Conservation (phyloP, 164 flowering plant genomes). For the Litsea cubeba region DNA sequence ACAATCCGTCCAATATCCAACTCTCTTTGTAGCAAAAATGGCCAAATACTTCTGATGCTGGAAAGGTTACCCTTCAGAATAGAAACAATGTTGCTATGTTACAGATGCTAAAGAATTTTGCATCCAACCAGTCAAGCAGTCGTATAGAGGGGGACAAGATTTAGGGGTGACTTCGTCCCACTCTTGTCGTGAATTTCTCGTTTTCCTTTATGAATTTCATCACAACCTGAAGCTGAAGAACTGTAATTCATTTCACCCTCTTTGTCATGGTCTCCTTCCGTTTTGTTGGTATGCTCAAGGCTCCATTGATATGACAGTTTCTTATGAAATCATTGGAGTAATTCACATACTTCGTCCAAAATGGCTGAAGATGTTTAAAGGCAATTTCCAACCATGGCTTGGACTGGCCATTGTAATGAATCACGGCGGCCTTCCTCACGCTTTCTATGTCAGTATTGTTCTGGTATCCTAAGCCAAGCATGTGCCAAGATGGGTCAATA, state of each 20-base stretch:
- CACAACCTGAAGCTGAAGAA: slow-evolving; percentile 7
- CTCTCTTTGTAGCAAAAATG: slow-evolving; percentile 12
- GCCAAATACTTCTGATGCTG: slow-evolving; percentile 14
- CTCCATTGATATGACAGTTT: slow-evolving; percentile 89
- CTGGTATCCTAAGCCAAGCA: slow-evolving; percentile 99
- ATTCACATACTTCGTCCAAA: slow-evolving; percentile 92
- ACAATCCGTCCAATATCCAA: slow-evolving; percentile 1
- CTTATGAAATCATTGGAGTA: slow-evolving; percentile 85
- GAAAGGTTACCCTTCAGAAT: slow-evolving; percentile 18
- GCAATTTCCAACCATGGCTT: slow-evolving; percentile 97
- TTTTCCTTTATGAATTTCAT: slow-evolving; percentile 13
- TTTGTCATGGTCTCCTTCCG: background rate
- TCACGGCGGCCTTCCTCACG: slow-evolving; percentile 82
- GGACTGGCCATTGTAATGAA: slow-evolving; percentile 96
- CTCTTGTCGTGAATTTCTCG: slow-evolving; percentile 11
- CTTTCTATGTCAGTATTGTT: slow-evolving; percentile 64
- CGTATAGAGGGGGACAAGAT: slow-evolving; percentile 13
- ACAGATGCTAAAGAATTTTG: slow-evolving; percentile 29
- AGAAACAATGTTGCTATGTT: slow-evolving; percentile 23
- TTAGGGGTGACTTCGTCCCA: slow-evolving; percentile 4
- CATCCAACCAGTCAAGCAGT: slow-evolving; percentile 18
- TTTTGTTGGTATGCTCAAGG: slow-evolving; percentile 27
- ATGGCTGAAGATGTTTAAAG: slow-evolving; percentile 87
- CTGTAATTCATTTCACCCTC: slow-evolving; percentile 16
- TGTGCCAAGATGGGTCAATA: slow-evolving; percentile 96